Evolutionary conservation across 2,329 filamentous ascomycete genomes (phyloP).

Genomic region (Cordyceps tenuipes): DNA sequence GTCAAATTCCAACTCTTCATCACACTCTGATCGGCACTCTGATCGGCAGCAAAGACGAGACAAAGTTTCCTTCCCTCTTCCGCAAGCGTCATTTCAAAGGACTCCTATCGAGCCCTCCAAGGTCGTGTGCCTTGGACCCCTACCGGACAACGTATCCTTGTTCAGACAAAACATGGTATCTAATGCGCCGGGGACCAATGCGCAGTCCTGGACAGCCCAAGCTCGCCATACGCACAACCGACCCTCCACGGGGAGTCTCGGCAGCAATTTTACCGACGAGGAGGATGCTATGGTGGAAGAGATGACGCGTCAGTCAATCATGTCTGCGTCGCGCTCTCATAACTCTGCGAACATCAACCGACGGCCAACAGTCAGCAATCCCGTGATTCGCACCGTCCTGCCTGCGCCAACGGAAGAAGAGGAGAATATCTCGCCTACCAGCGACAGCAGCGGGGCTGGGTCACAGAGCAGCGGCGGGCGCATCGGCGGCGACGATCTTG

Average conservation of each 20-base stretch:
- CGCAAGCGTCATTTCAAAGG: conserved; percentile 29
- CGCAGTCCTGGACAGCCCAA: neutral
- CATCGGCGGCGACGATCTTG: conserved; percentile 38
- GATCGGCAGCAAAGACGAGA: conserved; percentile 16
- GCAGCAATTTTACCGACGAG: conserved; percentile 50
- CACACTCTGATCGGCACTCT: conserved; percentile 19
- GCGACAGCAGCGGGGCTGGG: neutral
- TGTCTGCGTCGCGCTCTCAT: conserved; percentile 9
- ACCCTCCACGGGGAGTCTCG: conserved; percentile 36
- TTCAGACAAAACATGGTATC: conserved; percentile 16
- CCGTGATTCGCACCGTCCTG: neutral
- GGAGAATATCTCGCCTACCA: neutral
- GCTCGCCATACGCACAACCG: conserved; percentile 4
- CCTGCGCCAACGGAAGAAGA: neutral
- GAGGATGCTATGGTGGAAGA: conserved; percentile 33
- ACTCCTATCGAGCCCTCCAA: conserved; percentile 44
- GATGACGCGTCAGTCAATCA: conserved; percentile 19
- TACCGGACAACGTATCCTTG: conserved; percentile 39
- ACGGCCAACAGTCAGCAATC: conserved; percentile 1
- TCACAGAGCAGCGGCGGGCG: conserved; percentile 28
- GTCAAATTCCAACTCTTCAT: conserved; percentile 20
- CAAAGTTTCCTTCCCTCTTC: conserved; percentile 15
- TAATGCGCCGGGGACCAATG: neutral
- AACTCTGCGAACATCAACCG: neutral
- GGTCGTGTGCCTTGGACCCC: conserved; percentile 46